These are phyloP conservation scores for Stephania japonica DNA, from an alignment of 164 flowering plant genomes.

Conservation along the genomic window DNA sequence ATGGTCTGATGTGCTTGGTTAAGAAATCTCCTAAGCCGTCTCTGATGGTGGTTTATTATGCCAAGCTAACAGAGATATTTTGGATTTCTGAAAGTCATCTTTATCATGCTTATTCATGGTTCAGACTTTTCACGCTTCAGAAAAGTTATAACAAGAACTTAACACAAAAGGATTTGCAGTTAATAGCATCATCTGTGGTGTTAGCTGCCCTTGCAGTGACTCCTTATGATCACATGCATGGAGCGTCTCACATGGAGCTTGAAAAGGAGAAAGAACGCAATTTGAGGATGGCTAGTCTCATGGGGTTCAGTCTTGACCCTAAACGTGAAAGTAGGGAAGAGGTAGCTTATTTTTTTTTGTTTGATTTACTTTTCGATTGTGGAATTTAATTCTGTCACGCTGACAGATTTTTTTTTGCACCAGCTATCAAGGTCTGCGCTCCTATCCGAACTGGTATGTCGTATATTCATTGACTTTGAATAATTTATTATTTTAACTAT, in stretches of 20 bases:
- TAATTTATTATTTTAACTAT: background rate
- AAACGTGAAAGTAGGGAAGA: slow-evolving; percentile 71
- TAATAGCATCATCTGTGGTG: slow-evolving; percentile 87
- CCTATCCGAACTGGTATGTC: slow-evolving; percentile 76
- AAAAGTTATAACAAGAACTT: slow-evolving; percentile 83
- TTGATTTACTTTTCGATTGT: background rate
- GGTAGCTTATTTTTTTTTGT: slow-evolving; percentile 36
- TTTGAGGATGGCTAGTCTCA: slow-evolving; percentile 71
- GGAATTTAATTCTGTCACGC: background rate
- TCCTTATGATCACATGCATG: slow-evolving; percentile 54
- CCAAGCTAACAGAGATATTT: slow-evolving; percentile 80
- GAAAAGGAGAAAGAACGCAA: slow-evolving; percentile 88
- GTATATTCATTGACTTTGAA: background rate
- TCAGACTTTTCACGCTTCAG: slow-evolving; percentile 74
- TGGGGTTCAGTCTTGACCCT: slow-evolving; percentile 68
- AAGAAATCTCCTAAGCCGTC: slow-evolving; percentile 91
- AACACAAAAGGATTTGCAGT: slow-evolving; percentile 79
- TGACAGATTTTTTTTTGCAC: slow-evolving; percentile 7
- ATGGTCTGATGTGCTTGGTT: slow-evolving; percentile 94
- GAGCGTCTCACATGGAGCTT: slow-evolving; percentile 79
- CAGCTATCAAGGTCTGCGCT: slow-evolving; percentile 85
- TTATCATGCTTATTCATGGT: slow-evolving; percentile 96
- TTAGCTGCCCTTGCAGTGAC: slow-evolving; percentile 76
- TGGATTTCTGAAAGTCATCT: slow-evolving; percentile 78
- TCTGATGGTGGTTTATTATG: slow-evolving; percentile 79